These are phyloP conservation scores for Rheum nobile DNA, from an alignment of 148 eudicot species.

Conservation along the genomic window DNA sequence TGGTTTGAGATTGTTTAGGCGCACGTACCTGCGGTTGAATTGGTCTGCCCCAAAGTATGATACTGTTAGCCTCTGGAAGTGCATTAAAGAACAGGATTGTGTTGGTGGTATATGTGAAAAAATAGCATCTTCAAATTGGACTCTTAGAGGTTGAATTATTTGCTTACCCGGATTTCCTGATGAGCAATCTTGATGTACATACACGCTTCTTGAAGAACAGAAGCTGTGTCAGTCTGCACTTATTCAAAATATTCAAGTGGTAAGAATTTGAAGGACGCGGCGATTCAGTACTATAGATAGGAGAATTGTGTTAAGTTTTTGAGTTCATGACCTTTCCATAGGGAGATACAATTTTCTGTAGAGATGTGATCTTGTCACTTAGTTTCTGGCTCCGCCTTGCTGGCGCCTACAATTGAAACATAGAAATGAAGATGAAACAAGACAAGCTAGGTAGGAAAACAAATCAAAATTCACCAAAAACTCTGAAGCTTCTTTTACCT, in stretches of 20 bases:
- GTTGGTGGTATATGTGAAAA: too few species aligned
- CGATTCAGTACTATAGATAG: neutral
- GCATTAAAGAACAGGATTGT: neutral
- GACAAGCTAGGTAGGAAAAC: neutral
- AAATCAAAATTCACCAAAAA: neutral
- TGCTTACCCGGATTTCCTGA: conserved; percentile 40
- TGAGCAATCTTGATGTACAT: conserved; percentile 41
- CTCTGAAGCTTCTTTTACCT: neutral
- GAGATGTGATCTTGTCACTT: conserved; percentile 44
- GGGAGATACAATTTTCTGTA: conserved; percentile 57
- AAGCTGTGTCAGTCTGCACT: conserved; percentile 54
- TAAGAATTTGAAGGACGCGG: neutral
- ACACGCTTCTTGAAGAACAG: conserved; percentile 59
- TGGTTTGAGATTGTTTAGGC: neutral
- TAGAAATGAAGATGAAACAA: neutral
- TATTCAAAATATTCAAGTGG: neutral
- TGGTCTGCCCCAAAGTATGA: conserved; percentile 21
- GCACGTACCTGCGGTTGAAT: conserved; percentile 14
- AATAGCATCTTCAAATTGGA: neutral
- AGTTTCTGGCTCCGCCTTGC: conserved; percentile 43
- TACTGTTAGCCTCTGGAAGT: conserved; percentile 19
- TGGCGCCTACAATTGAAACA: conserved; percentile 9
- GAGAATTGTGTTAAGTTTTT: neutral
- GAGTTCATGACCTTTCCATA: conserved; percentile 43
- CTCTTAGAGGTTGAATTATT: neutral